A percentile compares a stretch with the other conserved stretches of the same genome.
Conservation (phyloP, 2,329 filamentous ascomycete genomes). For the Nigrospora osmanthi region DNA sequence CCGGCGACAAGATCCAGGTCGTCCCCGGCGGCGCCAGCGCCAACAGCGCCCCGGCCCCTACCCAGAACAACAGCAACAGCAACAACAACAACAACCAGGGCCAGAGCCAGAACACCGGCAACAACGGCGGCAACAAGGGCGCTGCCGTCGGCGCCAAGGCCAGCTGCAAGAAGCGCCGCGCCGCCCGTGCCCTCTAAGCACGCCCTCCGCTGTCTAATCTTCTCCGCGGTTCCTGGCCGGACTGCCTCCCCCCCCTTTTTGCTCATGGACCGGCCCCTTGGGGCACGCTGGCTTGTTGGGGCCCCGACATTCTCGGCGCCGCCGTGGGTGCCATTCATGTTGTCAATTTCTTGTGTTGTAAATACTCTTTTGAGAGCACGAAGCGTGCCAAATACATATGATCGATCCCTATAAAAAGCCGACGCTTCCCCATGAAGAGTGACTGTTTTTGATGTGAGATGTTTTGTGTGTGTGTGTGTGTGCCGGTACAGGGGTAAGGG, state of each 20-base stretch:
- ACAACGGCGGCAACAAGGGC: background rate
- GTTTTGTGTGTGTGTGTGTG: too few species aligned
- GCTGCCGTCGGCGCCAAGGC: background rate
- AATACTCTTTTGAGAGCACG: background rate
- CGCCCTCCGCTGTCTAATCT: too few species aligned
- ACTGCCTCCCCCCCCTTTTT: too few species aligned
- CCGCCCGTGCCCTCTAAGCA: too few species aligned
- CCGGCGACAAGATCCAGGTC: conserved; percentile 1
- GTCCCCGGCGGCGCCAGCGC: background rate
- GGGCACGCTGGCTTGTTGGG: too few species aligned
- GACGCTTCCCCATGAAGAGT: too few species aligned
- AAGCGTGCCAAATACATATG: background rate
- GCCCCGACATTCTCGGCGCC: too few species aligned
- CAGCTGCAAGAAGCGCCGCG: background rate
- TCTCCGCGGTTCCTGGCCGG: too few species aligned
- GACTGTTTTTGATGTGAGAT: too few species aligned
- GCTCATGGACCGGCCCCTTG: too few species aligned
- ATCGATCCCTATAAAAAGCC: background rate
- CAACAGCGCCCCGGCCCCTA: background rate
- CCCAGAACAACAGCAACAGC: background rate
- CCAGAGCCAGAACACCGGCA: background rate
- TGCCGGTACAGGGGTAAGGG: too few species aligned
- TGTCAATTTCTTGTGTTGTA: conserved; percentile 1
- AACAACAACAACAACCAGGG: background rate
- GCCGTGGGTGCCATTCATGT: background rate